These are phyloP conservation scores for Chlamydomonas incerta DNA, from an alignment of 139 green algal species.

Conservation along the genomic window DNA sequence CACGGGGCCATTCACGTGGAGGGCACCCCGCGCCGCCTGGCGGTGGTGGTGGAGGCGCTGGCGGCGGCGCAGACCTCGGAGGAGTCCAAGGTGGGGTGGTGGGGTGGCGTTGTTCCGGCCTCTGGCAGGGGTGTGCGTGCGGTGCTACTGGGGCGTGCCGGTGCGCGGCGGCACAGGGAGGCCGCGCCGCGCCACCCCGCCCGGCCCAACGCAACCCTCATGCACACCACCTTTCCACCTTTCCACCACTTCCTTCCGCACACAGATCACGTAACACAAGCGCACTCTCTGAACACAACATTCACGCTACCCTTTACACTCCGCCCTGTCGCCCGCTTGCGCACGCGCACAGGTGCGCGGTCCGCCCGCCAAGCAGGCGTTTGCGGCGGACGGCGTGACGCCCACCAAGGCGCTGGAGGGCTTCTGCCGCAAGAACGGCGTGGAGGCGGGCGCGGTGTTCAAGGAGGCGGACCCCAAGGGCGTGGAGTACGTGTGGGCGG, in stretches of 20 bases:
- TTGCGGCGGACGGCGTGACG: conserved; percentile 58
- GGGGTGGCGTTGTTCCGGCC: not conserved
- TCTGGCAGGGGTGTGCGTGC: not conserved
- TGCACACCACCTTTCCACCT: too few relatives aligned
- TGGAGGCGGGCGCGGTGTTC: conserved; percentile 58
- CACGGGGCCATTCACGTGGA: conserved; percentile 80
- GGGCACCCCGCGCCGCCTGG: conserved; percentile 89
- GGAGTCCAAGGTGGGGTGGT: conserved; percentile 59
- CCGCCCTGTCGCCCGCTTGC: too few relatives aligned
- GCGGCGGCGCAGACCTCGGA: conserved; percentile 68
- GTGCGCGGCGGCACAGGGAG: too few relatives aligned
- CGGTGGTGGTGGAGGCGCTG: conserved; percentile 84
- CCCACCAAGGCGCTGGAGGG: conserved; percentile 92
- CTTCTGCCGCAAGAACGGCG: conserved; percentile 94
- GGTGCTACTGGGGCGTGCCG: too few relatives aligned
- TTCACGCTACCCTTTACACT: not conserved
- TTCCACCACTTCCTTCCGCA: too few relatives aligned
- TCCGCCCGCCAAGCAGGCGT: conserved; percentile 86
- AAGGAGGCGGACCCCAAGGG: conserved; percentile 86
- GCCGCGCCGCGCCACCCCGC: too few relatives aligned
- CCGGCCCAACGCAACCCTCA: too few relatives aligned
- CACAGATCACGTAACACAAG: too few relatives aligned
- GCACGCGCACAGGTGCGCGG: conserved; percentile 72
- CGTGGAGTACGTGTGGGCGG: conserved; percentile 92
- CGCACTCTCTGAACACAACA: too few relatives aligned